Base-by-base conservation (phyloP, 306 rosid genomes). In the Sesbania bispinosa region DNA sequence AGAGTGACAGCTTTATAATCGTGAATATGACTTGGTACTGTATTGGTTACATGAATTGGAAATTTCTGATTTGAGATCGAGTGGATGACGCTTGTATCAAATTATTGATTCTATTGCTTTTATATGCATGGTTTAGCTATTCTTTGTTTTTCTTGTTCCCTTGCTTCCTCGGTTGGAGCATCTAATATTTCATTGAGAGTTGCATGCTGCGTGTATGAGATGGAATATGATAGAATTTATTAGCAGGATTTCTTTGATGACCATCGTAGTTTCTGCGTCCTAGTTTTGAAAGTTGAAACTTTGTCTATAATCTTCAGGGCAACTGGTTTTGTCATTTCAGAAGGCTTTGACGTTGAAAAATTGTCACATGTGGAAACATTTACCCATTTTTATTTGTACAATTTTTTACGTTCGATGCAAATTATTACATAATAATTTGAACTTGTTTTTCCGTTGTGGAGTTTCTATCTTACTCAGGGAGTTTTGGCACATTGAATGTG, bases 31-130 rank as follows among this genome's bases (percentile, higher is more conserved):
- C 53, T 69, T 59, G 76, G 38, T 51, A 33, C 0, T 52, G 39
- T 32, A 39, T 73, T 52, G 64, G 35, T 62, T 65, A 35, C 15
- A 7, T 52, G 80, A 10, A 51, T 57, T 51, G 41, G 36, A 47
- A 67, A 74, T 20, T 43, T 27, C 50, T 41, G 5, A 47, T 27
- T 69, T 52, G 51, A 45, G 55, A n/a, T n/a, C n/a, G n/a, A n/a
- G n/a, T 54, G 54, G 33, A 33, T 67, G 11, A 0, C 78, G 13
- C 51, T 43, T 23, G 69, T 61, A 62, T 39, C 47, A 30, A 57
- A 59, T 47, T 19, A 41, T 30, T 46, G 33, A 33, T 9, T 55
- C 45, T 23, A 45, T 58, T 76, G 53, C 46, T 24, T 62, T 60
- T 67, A 24, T 24, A 38, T 61, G 72, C 39, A 38, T 61, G 41